phyloP scores from a whole-genome alignment of 2,329 filamentous ascomycete species.

The Fusarium sp. region DNA sequence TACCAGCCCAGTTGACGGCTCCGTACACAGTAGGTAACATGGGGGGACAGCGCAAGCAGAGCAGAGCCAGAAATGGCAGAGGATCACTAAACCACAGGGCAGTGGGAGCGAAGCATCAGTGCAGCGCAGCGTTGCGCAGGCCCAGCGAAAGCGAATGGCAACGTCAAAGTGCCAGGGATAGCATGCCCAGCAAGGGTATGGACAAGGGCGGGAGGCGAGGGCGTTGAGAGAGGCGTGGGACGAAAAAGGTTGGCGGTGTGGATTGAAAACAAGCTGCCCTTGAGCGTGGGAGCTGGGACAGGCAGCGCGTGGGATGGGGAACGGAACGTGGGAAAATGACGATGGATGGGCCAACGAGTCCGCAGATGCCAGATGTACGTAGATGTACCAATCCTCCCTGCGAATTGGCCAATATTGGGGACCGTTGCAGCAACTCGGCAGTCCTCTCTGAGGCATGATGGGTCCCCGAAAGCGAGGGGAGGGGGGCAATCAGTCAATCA shows the following conservation, averaged over 20 bases:
- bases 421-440: slow-evolving; percentile 36
- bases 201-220: slow-evolving; percentile 20
- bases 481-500: not conserved
- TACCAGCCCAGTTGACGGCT: slow-evolving; percentile 29
- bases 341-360: slow-evolving; percentile 21
- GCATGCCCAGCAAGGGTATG: slow-evolving; percentile 16
- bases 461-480: not conserved
- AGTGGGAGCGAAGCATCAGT: slow-evolving; percentile 3
- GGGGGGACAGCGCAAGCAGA: not conserved
- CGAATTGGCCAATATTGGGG: slow-evolving; percentile 25
- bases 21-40: slow-evolving; percentile 19
- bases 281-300: not conserved
- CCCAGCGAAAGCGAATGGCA: slow-evolving; percentile 6
- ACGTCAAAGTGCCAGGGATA: slow-evolving; percentile 29
- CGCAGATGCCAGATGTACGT: slow-evolving; percentile 4
- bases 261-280: slow-evolving; percentile 5
- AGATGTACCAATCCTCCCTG: slow-evolving; percentile 11
- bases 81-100: slow-evolving; percentile 13
- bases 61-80: not conserved
- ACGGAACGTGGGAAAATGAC: slow-evolving; percentile 20
- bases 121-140: not conserved
- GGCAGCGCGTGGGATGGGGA: slow-evolving; percentile 1
- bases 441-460: slow-evolving; percentile 10
- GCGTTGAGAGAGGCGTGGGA: slow-evolving; percentile 14
- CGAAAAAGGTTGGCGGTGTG: slow-evolving; percentile 22